Base-by-base conservation (phyloP, 1,284 basidiomycete species). In the Apiotrichum sp. region DNA sequence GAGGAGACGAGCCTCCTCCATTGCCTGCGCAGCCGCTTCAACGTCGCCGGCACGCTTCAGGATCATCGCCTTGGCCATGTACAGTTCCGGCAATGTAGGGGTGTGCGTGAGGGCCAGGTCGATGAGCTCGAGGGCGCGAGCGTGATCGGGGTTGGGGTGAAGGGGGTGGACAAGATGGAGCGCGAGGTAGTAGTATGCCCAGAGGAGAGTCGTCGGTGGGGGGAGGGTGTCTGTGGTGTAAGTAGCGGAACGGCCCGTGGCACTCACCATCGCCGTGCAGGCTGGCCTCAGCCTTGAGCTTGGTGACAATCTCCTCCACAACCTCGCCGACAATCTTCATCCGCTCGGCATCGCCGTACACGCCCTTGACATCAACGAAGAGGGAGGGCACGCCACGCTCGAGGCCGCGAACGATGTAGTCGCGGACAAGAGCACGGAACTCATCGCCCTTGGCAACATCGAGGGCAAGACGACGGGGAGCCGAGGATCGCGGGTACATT, bases 131-230 rank as follows among this genome's bases (percentile, higher is more conserved):
- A 98, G 77, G 0, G 95, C 85, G 47, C 80, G 80, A 4, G 74
- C 62, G 48, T 75, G 68, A 32, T 75, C 65, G 8, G 75, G 74
- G 32, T 65, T 68, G 13, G 70, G 84, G 78, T 64, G 80, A 76
- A 31, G 78, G 72, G 40, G 78, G 67, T 83, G 83, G 1, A 91
- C 88, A 67, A 95, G 83, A 74, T 97, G 93, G 62, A 97, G 90
- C 0, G 91, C 87, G 47, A 97, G 85, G 80, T 88, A 97, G 79
- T 97, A 98, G 53, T 98, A 83, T 4, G 88, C 85, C 95, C 96
- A 99, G 22, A 98, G 83, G 65, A 95, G 89, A 7, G 86, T 86
- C 2, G 91, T 87, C 0, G 95, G 93, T 31, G 91, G 85, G 41
- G 83, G 73, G 45, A 74, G 65, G 5, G 70, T 59, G 43, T 74